A percentile compares a stretch with the other conserved stretches of the same genome.
phyloP scores from a whole-genome alignment of 495 filamentous ascomycete genomes.

The Hypoxylon lenormandii region DNA sequence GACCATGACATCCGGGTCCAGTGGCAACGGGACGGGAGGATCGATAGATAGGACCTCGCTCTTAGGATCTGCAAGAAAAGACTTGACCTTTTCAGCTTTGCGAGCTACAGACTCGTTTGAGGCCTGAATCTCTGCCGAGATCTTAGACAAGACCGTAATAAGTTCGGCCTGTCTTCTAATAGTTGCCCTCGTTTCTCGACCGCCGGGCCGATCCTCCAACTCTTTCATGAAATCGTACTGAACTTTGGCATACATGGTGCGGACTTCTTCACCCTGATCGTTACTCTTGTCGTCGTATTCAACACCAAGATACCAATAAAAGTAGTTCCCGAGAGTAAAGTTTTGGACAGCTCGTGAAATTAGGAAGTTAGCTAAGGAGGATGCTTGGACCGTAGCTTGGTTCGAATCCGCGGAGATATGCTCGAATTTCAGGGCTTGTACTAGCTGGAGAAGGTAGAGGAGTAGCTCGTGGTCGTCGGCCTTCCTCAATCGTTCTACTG shows the following conservation, averaged over 20 bases:
- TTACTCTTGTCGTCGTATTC: constrained; percentile 85
- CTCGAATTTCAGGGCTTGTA: constrained; percentile 97
- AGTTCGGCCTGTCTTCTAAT: constrained; percentile 90
- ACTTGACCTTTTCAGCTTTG: constrained; percentile 85
- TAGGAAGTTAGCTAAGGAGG: constrained; percentile 88
- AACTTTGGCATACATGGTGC: constrained; percentile 86
- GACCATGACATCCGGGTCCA: constrained; percentile 85
- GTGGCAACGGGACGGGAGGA: constrained; percentile 85
- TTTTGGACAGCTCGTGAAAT: constrained; percentile 86
- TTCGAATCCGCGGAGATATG: constrained; percentile 70
- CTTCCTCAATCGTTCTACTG: constrained; percentile 89
- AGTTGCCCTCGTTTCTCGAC: constrained; percentile 76
- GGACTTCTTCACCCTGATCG: constrained; percentile 75
- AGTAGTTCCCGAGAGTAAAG: constrained; percentile 89
- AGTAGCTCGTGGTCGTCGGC: constrained; percentile 93
- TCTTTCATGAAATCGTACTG: constrained; percentile 96
- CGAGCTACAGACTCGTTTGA: constrained; percentile 78
- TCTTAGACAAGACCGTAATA: constrained; percentile 84
- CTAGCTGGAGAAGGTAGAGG: constrained; percentile 91
- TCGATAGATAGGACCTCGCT: constrained; percentile 86
- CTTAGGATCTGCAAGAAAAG: constrained; percentile 84
- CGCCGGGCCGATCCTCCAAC: constrained; percentile 70
- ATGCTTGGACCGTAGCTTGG: constrained; percentile 78
- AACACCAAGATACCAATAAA: constrained; percentile 99
- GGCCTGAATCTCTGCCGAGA: constrained; percentile 88